A percentile compares a stretch with the other conserved stretches of the same genome.
These are phyloP conservation scores for Neopestalotiopsis sp. DNA, from an alignment of 2,329 filamentous ascomycete species.

Conservation along the genomic window DNA sequence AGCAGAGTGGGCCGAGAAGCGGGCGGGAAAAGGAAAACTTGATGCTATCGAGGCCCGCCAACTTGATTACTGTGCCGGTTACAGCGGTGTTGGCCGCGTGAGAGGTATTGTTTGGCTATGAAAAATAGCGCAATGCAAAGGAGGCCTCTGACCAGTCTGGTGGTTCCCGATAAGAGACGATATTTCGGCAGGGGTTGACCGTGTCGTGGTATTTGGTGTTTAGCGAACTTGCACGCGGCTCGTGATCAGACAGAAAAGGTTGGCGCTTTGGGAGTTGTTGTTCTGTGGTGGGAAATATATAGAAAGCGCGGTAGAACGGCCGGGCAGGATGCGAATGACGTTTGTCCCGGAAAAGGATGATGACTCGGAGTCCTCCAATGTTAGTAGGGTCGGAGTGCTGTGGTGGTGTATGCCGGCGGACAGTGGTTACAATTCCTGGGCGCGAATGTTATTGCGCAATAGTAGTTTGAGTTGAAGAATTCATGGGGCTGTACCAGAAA, in stretches of 20 bases:
- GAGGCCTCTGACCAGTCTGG: slow-evolving; percentile 12
- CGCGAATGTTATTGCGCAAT: background rate
- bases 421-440: background rate
- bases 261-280: background rate
- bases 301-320: background rate
- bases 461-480: background rate
- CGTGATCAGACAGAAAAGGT: background rate
- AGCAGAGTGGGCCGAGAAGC: slow-evolving; percentile 89
- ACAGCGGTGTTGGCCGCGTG: slow-evolving; percentile 35
- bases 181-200: background rate
- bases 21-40: slow-evolving; percentile 80
- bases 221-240: background rate
- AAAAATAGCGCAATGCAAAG: slow-evolving; percentile 32
- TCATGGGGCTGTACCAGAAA: background rate
- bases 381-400: no score
- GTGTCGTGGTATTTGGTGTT: background rate
- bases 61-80: slow-evolving; percentile 72
- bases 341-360: background rate
- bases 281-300: background rate
- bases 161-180: background rate
- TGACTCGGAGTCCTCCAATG: background rate
- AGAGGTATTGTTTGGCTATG: slow-evolving; percentile 27
- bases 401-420: background rate
- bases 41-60: slow-evolving; percentile 82
- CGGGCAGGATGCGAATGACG: slow-evolving; percentile 8